Percentiles rank a stretch among this genome's conserved stretches.
phyloP scores from a whole-genome alignment of 2,329 filamentous ascomycete genomes.

The Gremmenia infestans region DNA sequence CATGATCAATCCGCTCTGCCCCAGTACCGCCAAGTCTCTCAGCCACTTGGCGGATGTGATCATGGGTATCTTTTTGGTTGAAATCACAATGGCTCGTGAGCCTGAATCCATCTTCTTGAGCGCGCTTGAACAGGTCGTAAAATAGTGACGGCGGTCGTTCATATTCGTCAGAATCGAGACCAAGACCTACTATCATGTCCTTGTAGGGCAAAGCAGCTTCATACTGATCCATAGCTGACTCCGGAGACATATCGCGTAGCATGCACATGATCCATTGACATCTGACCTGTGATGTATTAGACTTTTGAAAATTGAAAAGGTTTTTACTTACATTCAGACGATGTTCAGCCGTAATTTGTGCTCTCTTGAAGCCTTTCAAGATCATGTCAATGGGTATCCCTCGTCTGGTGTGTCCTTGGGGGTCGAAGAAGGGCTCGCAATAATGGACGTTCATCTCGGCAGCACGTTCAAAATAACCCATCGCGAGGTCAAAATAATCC shows the following conservation, averaged over 20 bases:
- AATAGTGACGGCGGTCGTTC: conserved; percentile 53
- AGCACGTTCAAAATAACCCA: conserved; percentile 62
- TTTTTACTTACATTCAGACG: conserved; percentile 51
- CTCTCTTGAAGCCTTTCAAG: conserved; percentile 55
- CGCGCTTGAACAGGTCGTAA: conserved; percentile 52
- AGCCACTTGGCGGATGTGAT: conserved; percentile 48
- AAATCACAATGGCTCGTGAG: conserved; percentile 59
- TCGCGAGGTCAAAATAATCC: conserved; percentile 70
- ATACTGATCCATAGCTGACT: conserved; percentile 45
- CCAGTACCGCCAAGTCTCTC: conserved; percentile 52
- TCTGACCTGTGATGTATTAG: conserved; percentile 13
- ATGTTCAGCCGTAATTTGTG: conserved; percentile 51
- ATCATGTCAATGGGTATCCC: conserved; percentile 58
- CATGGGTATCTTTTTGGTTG: conserved; percentile 65
- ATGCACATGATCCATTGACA: conserved; percentile 66
- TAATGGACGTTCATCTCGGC: conserved; percentile 59
- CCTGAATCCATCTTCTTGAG: conserved; percentile 45
- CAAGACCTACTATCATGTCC: conserved; percentile 47
- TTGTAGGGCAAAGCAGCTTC: conserved; percentile 31
- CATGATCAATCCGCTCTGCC: conserved; percentile 67
- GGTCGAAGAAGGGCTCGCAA: conserved; percentile 74
- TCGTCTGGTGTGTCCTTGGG: conserved; percentile 63
- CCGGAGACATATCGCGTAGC: conserved; percentile 60
- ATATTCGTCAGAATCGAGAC: conserved; percentile 58
- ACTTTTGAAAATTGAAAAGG: background rate